Conservation (phyloP, 345 rosid genomes). For the Psidium guajava region DNA sequence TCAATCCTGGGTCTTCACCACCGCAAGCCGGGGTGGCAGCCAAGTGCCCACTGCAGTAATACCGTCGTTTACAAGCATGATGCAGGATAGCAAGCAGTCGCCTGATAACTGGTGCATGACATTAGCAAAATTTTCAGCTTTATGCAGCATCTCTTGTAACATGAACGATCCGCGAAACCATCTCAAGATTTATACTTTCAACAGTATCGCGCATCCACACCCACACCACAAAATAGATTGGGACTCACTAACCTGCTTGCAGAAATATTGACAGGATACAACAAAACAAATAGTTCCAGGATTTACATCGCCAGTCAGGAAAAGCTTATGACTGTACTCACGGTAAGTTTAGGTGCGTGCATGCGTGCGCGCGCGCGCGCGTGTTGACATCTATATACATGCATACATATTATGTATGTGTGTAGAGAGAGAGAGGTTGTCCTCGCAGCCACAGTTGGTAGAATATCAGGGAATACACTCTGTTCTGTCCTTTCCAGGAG, state of each 20-base stretch:
- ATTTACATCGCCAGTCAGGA: not conserved
- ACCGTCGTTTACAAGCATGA: not conserved
- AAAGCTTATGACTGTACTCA: no score
- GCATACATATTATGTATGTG: no score
- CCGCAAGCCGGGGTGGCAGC: not conserved
- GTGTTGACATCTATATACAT: no score
- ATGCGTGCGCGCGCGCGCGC: no score
- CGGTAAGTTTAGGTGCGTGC: no score
- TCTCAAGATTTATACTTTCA: not conserved
- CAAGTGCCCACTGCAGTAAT: not conserved
- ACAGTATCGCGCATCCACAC: no score
- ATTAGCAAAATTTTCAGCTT: not conserved
- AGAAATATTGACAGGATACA: not conserved
- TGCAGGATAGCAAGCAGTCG: fast-evolving
- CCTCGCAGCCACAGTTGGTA: no score
- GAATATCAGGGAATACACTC: not conserved
- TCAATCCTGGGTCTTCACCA: not conserved
- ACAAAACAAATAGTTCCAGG: not conserved
- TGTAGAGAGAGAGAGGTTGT: no score
- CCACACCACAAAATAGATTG: not conserved
- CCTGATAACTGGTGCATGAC: not conserved
- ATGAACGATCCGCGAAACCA: not conserved
- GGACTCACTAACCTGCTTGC: not conserved
- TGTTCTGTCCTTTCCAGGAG: not conserved
- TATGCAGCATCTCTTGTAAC: not conserved